Conservation (phyloP, 2,329 filamentous ascomycete species). For the Chaetoscypha palmicola region DNA sequence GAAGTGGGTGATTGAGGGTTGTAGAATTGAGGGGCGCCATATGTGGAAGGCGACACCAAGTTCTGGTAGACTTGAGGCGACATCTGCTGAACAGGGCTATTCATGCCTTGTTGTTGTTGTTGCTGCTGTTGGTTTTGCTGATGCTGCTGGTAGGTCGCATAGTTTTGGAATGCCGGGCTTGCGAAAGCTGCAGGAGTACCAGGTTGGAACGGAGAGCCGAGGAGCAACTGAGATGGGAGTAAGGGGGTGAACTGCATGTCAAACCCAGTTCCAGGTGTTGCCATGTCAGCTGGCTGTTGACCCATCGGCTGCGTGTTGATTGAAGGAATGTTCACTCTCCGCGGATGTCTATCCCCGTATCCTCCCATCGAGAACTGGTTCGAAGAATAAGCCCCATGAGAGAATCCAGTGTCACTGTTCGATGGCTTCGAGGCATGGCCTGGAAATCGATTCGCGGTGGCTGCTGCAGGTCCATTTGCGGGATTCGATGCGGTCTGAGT, state of each 20-base stretch:
- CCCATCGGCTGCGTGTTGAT: slow-evolving; percentile 62
- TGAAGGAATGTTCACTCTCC: slow-evolving; percentile 77
- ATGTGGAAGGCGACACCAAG: slow-evolving; percentile 78
- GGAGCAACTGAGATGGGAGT: slow-evolving; percentile 85
- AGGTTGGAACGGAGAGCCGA: slow-evolving; percentile 94
- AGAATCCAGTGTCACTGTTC: slow-evolving; percentile 81
- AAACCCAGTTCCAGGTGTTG: slow-evolving; percentile 79
- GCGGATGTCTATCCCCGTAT: slow-evolving; percentile 80
- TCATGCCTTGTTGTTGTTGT: slow-evolving; percentile 47
- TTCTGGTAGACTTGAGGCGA: slow-evolving; percentile 79
- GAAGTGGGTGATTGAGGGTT: slow-evolving; percentile 80
- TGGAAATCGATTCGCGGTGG: slow-evolving; percentile 52
- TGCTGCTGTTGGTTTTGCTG: slow-evolving; percentile 45
- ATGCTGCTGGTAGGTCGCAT: slow-evolving; percentile 66
- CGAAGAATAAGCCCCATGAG: slow-evolving; percentile 83
- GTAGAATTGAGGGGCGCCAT: slow-evolving; percentile 75
- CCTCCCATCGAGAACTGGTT: slow-evolving; percentile 66
- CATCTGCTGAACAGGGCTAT: slow-evolving; percentile 70
- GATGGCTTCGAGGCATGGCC: slow-evolving; percentile 74
- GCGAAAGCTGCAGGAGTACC: slow-evolving; percentile 85
- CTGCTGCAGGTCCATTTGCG: slow-evolving; percentile 49
- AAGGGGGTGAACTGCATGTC: slow-evolving; percentile 99
- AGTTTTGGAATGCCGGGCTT: slow-evolving; percentile 84
- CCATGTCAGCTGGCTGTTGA: slow-evolving; percentile 50
- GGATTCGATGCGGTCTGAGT: slow-evolving; percentile 55